A percentile compares a stretch with the other conserved stretches of the same genome.
Evolutionary conservation across 257 asterid species (phyloP).

Genomic region (Lantana camara): DNA sequence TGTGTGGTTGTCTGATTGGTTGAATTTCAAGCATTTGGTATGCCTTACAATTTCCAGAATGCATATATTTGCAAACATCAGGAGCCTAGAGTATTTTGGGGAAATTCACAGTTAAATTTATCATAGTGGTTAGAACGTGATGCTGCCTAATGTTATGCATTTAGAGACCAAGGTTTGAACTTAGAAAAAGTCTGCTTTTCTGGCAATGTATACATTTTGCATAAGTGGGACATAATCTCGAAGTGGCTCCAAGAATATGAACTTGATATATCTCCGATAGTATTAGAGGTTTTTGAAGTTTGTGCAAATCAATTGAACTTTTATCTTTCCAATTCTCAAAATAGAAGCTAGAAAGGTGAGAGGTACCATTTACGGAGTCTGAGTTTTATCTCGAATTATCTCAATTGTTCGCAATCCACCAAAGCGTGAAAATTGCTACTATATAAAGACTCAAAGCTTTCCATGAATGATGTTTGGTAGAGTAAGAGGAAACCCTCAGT

Average conservation of each 20-base stretch:
- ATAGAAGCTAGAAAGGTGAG: background rate
- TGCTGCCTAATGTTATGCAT: constrained; percentile 11
- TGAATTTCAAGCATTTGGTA: constrained; percentile 17
- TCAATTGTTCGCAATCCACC: background rate
- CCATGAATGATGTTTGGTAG: background rate
- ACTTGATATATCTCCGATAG: background rate
- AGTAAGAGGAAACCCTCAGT: background rate
- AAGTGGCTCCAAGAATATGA: constrained; percentile 2
- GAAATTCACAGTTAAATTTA: background rate
- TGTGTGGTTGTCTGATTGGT: constrained; percentile 14
- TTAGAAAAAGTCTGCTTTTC: constrained; percentile 11
- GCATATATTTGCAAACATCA: constrained; percentile 10
- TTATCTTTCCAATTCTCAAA: background rate
- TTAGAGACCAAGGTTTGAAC: constrained; percentile 11
- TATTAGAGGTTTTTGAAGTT: background rate
- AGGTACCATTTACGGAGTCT: background rate
- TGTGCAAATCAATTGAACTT: background rate
- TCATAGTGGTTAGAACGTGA: constrained; percentile 6
- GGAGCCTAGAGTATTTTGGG: constrained; percentile 11
- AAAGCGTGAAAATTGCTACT: background rate
- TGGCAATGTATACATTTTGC: background rate
- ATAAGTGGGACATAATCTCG: background rate
- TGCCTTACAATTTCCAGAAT: constrained; percentile 13
- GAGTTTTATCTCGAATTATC: background rate
- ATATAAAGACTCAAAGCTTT: background rate